These are phyloP conservation scores for Inosperma sp. DNA, from an alignment of 768 basidiomycete genomes.

Conservation along the genomic window DNA sequence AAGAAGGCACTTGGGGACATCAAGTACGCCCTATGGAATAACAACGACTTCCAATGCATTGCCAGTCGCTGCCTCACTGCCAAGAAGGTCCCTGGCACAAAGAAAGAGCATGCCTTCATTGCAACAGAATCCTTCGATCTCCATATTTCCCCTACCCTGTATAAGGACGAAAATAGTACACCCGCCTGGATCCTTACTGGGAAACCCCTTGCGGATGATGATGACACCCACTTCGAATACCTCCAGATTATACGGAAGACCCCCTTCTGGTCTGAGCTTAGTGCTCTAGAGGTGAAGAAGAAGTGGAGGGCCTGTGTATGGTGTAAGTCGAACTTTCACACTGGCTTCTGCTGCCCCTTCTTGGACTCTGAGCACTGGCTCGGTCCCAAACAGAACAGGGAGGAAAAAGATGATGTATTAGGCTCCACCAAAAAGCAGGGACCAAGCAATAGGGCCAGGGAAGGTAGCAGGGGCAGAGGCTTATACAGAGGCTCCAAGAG, in stretches of 20 bases:
- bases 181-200: background rate
- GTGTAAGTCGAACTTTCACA: background rate
- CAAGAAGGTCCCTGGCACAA: background rate
- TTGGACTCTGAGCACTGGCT: too few relatives aligned
- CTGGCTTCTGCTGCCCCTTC: background rate
- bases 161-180: background rate
- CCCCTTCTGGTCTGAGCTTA: constrained; percentile 21
- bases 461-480: too few relatives aligned
- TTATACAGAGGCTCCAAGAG: too few relatives aligned
- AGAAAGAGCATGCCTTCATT: background rate
- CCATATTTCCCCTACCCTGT: too few relatives aligned
- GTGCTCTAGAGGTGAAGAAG: constrained; percentile 31
- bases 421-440: too few relatives aligned
- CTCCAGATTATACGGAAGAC: background rate
- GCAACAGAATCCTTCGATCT: background rate
- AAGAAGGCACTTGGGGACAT: background rate
- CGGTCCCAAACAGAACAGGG: too few relatives aligned
- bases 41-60: background rate
- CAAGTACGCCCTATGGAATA: background rate
- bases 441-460: too few relatives aligned
- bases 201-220: background rate
- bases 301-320: constrained; percentile 20
- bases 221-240: background rate
- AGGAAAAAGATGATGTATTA: too few relatives aligned
- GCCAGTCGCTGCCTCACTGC: background rate